These are phyloP conservation scores for Debaryomyces maramus DNA, from an alignment of 805 yeast species.

Conservation along the genomic window DNA sequence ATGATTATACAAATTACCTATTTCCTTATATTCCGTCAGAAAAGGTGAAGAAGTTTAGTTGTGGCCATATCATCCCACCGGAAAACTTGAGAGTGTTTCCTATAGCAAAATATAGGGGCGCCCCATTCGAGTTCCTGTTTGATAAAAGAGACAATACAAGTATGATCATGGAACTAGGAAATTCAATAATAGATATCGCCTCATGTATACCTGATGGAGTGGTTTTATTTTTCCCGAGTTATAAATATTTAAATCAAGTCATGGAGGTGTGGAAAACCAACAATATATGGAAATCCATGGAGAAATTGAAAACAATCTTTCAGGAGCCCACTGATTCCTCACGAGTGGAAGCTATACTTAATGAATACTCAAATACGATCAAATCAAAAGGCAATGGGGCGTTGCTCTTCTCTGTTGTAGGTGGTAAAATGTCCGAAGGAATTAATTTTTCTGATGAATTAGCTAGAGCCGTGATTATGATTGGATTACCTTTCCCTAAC, in stretches of 20 bases:
- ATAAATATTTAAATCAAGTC: constrained; percentile 61
- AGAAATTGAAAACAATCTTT: constrained; percentile 48
- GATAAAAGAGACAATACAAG: constrained; percentile 51
- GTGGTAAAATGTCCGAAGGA: constrained; percentile 92
- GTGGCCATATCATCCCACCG: constrained; percentile 83
- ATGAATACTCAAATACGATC: constrained; percentile 50
- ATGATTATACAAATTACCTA: constrained; percentile 66
- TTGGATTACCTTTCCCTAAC: constrained; percentile 90
- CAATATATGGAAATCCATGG: constrained; percentile 31
- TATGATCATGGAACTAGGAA: constrained; percentile 54
- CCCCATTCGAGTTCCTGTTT: constrained; percentile 64
- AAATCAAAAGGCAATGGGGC: constrained; percentile 50
- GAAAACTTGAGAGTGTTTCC: constrained; percentile 64
- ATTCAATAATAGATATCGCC: constrained; percentile 43
- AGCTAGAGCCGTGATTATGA: constrained; percentile 84
- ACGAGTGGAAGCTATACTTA: constrained; percentile 47
- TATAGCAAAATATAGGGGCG: constrained; percentile 26
- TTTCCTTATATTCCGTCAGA: constrained; percentile 52
- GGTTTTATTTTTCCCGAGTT: constrained; percentile 85
- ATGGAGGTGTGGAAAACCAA: constrained; percentile 50
- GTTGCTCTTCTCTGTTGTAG: constrained; percentile 78
- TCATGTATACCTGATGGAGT: constrained; percentile 65
- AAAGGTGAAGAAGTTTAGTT: constrained; percentile 56
- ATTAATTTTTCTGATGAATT: constrained; percentile 84
- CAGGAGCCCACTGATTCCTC: constrained; percentile 51